Evolutionary conservation across 257 asterid species (phyloP), one percentile per base, ranked within the genome.

Genomic region (Verbascum thapsus): DNA sequence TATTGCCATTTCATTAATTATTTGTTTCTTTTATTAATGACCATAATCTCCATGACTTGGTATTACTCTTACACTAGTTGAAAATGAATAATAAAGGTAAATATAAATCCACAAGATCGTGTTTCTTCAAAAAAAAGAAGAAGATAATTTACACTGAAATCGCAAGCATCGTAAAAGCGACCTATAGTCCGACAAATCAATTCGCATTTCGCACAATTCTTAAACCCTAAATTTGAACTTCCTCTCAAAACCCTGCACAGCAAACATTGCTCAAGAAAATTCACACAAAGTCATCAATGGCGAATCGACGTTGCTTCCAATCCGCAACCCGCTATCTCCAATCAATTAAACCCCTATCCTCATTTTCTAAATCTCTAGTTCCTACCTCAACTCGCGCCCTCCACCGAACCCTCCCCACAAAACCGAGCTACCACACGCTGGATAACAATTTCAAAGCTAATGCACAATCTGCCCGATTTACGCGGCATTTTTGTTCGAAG

Each of bases 271-370:
- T 26, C 32, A 22, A 55, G 48, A 55, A 64, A 35, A 20, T 54
- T n/a, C n/a, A n/a, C 34, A 19, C 60, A 22, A 18, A 16, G 52
- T 32, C 81, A 80, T 53, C 83, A 77, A 85, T 85, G 94, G 90
- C 90, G 76, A 83, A 73, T 74, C 83, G 94, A 52, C 90, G 90
- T 49, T 85, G 80, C 78, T 54, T 83, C 43, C 83, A 70, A 35
- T 17, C 75, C 50, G 41, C 81, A 38, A 43, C 68, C 19, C 84
- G 86, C 2, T 60, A 54, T 64, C 72, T 74, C 66, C 75, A 70
- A n/a, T 69, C 76, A n/a, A 35, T 66, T 59, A 73, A 53, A 71
- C 42, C 62, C 49, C 60, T 71, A 43, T 59, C 58, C 61, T 76
- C 87, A 3, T 3, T 51, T 12, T 58, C 79, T 10, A 53, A 68